These are phyloP conservation scores for Ophiostoma perfectum DNA, from an alignment of 2,329 filamentous ascomycete species.

Conservation along the genomic window DNA sequence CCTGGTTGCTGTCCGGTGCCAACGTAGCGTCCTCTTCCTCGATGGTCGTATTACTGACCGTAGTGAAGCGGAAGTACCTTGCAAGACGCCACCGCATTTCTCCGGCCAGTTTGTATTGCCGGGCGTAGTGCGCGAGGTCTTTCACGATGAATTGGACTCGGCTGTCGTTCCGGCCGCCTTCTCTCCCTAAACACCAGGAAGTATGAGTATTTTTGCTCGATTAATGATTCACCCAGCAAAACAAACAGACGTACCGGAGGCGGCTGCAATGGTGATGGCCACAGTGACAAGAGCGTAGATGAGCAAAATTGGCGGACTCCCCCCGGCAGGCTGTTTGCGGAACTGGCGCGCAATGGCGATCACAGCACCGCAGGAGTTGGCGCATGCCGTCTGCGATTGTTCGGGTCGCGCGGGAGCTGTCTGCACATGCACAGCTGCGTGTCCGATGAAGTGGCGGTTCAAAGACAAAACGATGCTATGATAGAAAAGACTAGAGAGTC, in stretches of 20 bases:
- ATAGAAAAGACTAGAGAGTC: background rate
- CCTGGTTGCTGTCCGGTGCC: background rate
- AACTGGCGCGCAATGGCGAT: constrained; percentile 2
- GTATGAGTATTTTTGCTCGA: background rate
- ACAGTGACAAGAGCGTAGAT: constrained; percentile 5
- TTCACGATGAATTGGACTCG: background rate
- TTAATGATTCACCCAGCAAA: background rate
- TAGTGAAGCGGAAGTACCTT: background rate
- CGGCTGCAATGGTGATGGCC: background rate
- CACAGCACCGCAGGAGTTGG: background rate
- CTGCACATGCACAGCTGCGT: background rate
- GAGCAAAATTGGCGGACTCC: background rate
- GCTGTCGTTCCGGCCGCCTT: background rate
- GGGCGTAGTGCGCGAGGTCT: background rate
- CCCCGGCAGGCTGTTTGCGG: background rate
- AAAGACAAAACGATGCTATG: background rate
- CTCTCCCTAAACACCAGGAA: background rate
- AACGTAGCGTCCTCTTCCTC: background rate
- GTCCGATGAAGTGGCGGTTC: constrained; percentile 2
- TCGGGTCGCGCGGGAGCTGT: background rate
- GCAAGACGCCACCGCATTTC: constrained; percentile 1
- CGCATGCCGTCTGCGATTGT: background rate
- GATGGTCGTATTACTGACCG: background rate
- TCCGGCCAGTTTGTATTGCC: background rate
- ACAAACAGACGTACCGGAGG: background rate